Evolutionary conservation across 2,329 filamentous ascomycete genomes (phyloP).

Genomic region (Colletotrichum zoysiae): DNA sequence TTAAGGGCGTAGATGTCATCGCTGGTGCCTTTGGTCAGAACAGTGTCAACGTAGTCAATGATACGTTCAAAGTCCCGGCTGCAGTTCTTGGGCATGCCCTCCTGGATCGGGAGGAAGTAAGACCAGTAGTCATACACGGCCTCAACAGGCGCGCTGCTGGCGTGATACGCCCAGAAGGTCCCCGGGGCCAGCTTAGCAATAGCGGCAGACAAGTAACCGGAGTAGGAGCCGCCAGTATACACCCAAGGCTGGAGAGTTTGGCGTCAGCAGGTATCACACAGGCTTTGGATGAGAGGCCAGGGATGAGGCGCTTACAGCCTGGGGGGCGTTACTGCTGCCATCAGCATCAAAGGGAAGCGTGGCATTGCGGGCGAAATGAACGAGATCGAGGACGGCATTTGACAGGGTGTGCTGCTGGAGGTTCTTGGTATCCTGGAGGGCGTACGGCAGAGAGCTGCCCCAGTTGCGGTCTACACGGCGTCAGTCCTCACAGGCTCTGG

Average conservation of each 20-base stretch:
- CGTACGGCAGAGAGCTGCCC: conserved; percentile 67
- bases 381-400: conserved; percentile 66
- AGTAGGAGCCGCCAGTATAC: conserved; percentile 67
- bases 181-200: conserved; percentile 64
- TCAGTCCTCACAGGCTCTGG: conserved; percentile 7
- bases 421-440: conserved; percentile 63
- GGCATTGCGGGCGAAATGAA: conserved; percentile 65
- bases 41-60: conserved; percentile 65
- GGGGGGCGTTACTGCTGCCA: conserved; percentile 60
- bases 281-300: neutral
- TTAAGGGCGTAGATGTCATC: conserved; percentile 60
- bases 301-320: conserved; percentile 51
- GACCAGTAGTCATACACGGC: conserved; percentile 69
- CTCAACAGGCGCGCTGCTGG: conserved; percentile 67
- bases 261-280: neutral
- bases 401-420: conserved; percentile 66
- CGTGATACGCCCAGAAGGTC: conserved; percentile 72
- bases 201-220: conserved; percentile 68
- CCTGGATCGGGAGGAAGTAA: conserved; percentile 68
- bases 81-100: conserved; percentile 71
- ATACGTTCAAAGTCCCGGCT: conserved; percentile 64
- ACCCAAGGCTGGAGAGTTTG: conserved; percentile 63
- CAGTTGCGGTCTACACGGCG: conserved; percentile 65
- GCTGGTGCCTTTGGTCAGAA: conserved; percentile 49
- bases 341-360: conserved; percentile 65